phyloP scores from a whole-genome alignment of 768 basidiomycete species.

The Termitomyces sp. region DNA sequence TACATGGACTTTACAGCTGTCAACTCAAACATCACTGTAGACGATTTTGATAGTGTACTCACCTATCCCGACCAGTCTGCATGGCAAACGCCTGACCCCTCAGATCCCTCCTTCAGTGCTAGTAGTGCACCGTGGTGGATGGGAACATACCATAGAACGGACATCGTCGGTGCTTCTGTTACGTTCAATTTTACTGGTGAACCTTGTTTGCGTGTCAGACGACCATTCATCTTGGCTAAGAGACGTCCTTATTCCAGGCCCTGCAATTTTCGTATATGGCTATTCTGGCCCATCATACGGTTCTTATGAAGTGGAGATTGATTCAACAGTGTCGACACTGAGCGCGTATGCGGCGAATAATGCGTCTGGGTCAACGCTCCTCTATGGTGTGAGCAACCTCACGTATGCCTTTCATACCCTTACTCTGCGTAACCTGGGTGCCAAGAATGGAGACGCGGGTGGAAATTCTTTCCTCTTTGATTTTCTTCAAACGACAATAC shows the following conservation, averaged over 20 bases:
- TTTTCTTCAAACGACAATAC: constrained; percentile 35
- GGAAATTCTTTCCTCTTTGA: constrained; percentile 37
- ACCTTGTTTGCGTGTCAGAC: neutral
- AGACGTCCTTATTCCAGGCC: constrained; percentile 22
- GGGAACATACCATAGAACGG: constrained; percentile 41
- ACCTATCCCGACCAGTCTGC: constrained; percentile 32
- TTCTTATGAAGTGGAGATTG: constrained; percentile 35
- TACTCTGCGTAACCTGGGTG: constrained; percentile 36
- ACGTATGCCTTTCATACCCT: constrained; percentile 34
- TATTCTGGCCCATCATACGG: constrained; percentile 37
- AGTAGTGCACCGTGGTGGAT: constrained; percentile 29
- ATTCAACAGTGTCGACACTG: constrained; percentile 20
- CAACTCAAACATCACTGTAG: constrained; percentile 39
- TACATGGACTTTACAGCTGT: constrained; percentile 38
- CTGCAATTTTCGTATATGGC: constrained; percentile 40
- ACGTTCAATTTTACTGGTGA: constrained; percentile 40
- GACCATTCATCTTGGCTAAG: neutral
- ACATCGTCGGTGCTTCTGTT: constrained; percentile 28
- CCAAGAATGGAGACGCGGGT: constrained; percentile 26
- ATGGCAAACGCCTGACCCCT: constrained; percentile 46
- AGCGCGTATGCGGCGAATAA: constrained; percentile 30
- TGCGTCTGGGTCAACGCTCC: constrained; percentile 25
- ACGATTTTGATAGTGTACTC: constrained; percentile 43
- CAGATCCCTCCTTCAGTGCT: constrained; percentile 29
- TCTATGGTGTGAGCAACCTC: constrained; percentile 29